Percentiles rank a stretch among this genome's conserved stretches.
These are phyloP conservation scores for Nakazawaea ernobii DNA, from an alignment of 805 yeast genomes.

Conservation along the genomic window DNA sequence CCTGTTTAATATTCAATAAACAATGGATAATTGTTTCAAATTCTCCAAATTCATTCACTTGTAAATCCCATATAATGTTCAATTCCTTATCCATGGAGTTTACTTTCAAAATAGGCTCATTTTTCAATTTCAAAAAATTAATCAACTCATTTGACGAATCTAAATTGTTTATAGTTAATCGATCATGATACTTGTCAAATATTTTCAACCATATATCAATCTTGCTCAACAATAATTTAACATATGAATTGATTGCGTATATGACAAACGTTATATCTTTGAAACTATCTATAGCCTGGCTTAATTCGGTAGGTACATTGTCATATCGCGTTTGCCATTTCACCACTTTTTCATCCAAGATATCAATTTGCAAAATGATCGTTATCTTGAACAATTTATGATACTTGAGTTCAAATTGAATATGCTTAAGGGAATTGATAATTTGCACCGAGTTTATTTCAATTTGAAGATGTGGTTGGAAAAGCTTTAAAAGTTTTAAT, in stretches of 20 bases:
- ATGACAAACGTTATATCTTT: conserved; percentile 21
- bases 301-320: conserved; percentile 14
- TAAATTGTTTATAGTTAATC: conserved; percentile 15
- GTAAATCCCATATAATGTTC: conserved; percentile 8
- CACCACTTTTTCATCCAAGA: conserved; percentile 11
- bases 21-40: conserved; percentile 6
- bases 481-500: conserved; percentile 16
- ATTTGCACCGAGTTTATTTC: conserved; percentile 1
- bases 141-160: conserved; percentile 1
- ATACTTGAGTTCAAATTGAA: conserved; percentile 14
- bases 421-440: background rate
- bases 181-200: conserved; percentile 12
- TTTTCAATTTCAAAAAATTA: conserved; percentile 10
- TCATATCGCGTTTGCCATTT: conserved; percentile 13
- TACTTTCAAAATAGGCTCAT: background rate
- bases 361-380: conserved; percentile 12
- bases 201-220: conserved; percentile 16
- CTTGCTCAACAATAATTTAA: conserved; percentile 16
- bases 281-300: conserved; percentile 2
- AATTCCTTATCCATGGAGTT: background rate
- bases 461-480: conserved; percentile 24
- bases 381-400: conserved; percentile 14
- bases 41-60: conserved; percentile 7
- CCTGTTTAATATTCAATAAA: background rate
- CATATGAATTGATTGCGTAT: conserved; percentile 19